Conservation (phyloP, 257 asterid genomes). For the Buddleja alternifolia region DNA sequence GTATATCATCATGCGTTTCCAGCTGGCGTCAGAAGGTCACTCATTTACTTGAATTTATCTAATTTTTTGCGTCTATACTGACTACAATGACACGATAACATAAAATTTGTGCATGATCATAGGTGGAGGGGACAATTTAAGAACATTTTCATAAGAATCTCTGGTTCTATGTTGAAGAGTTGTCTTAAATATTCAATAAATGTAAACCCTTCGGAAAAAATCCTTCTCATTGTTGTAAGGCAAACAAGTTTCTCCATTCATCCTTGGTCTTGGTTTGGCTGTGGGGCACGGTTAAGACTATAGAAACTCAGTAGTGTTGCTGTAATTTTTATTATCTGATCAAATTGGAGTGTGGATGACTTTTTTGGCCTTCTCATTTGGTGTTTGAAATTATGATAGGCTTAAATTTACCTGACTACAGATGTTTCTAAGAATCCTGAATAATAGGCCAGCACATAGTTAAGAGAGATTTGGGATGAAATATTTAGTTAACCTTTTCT, state of each 20-base stretch:
- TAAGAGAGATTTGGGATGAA: not conserved
- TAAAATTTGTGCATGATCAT: not conserved
- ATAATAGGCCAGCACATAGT: too few species aligned
- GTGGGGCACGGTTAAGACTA: not conserved
- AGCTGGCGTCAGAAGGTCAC: conserved; percentile 78
- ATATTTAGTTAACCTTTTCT: not conserved
- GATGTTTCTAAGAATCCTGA: not conserved
- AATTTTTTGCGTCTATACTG: conserved; percentile 10
- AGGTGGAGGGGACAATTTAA: not conserved
- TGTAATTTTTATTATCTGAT: not conserved
- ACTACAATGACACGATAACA: not conserved
- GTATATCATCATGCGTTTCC: conserved; percentile 81
- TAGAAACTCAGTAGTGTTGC: not conserved
- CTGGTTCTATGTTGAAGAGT: not conserved
- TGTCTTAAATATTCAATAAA: conserved; percentile 2
- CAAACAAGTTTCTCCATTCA: not conserved
- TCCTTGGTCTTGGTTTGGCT: conserved; percentile 1
- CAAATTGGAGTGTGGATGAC: not conserved
- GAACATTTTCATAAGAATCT: conserved; percentile 1
- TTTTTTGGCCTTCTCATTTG: not conserved
- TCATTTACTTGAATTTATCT: conserved; percentile 5
- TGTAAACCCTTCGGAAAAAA: too few species aligned
- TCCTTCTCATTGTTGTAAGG: not conserved
- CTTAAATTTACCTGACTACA: too few species aligned
- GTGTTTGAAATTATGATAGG: not conserved